phyloP scores from a whole-genome alignment of 2,329 filamentous ascomycete species.

The Phyllosticta citriasiana region DNA sequence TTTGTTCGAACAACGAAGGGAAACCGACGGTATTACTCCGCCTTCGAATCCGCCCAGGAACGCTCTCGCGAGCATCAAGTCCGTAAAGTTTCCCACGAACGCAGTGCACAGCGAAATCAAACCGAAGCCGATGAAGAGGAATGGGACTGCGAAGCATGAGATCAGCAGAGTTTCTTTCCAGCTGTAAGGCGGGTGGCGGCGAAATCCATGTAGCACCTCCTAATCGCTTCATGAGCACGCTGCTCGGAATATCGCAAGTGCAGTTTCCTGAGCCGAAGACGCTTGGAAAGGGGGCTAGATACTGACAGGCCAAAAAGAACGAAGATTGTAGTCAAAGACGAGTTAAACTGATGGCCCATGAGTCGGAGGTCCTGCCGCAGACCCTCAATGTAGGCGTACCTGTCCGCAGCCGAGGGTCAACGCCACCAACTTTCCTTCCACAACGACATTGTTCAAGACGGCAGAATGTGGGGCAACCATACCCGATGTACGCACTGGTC shows the following conservation, averaged over 20 bases:
- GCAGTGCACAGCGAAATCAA: slow-evolving; percentile 45
- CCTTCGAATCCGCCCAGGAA: slow-evolving; percentile 48
- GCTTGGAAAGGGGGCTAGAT: slow-evolving; percentile 24
- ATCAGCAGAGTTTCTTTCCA: neutral
- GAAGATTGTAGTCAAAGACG: slow-evolving; percentile 49
- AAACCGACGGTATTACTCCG: slow-evolving; percentile 43
- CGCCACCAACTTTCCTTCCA: neutral
- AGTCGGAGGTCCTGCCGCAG: slow-evolving; percentile 41
- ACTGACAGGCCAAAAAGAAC: slow-evolving; percentile 41
- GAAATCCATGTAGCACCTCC: slow-evolving; percentile 38
- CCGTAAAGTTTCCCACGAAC: slow-evolving; percentile 40
- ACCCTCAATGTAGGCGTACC: slow-evolving; percentile 39
- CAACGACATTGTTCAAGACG: no score
- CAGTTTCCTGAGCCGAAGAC: slow-evolving; percentile 10
- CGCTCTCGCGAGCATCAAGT: slow-evolving; percentile 39
- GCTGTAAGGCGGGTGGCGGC: neutral
- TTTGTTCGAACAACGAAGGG: neutral
- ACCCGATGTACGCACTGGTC: slow-evolving; percentile 4
- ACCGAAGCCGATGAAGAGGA: slow-evolving; percentile 47
- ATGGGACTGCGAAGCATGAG: slow-evolving; percentile 30
- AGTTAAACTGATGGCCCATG: slow-evolving; percentile 44
- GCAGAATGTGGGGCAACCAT: neutral
- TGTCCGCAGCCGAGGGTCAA: neutral
- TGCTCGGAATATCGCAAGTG: slow-evolving; percentile 44
- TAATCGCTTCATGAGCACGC: slow-evolving; percentile 45